A percentile compares a stretch with the other conserved stretches of the same genome.
These are phyloP conservation scores for Xylaria scruposa DNA, from an alignment of 495 filamentous ascomycete species.

Conservation along the genomic window DNA sequence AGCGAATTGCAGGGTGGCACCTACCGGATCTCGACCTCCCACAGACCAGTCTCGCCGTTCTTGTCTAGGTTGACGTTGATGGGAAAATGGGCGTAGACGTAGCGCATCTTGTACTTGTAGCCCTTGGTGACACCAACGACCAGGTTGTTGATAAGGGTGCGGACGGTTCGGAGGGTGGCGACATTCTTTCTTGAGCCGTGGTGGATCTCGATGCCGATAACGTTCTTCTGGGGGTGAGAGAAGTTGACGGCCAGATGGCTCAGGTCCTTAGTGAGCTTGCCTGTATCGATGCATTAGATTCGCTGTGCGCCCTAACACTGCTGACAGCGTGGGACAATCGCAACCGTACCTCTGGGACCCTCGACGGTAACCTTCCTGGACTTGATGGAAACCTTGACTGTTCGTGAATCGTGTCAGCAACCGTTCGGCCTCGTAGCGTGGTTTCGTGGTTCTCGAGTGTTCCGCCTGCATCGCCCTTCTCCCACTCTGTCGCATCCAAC, in stretches of 20 bases:
- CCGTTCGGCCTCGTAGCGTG: conserved; percentile 25
- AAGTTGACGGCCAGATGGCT: conserved; percentile 96
- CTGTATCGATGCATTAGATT: conserved; percentile 51
- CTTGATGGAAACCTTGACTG: conserved; percentile 96
- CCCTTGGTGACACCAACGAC: conserved; percentile 97
- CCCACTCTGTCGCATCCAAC: not conserved
- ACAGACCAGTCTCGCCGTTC: conserved; percentile 86
- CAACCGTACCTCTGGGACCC: conserved; percentile 77
- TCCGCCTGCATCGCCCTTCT: conserved; percentile 25
- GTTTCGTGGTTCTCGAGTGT: conserved; percentile 29
- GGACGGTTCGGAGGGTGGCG: conserved; percentile 96
- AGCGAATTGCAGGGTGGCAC: conserved; percentile 35
- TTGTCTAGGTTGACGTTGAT: conserved; percentile 99
- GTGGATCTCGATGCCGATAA: conserved; percentile 96
- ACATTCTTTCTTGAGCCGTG: conserved; percentile 97
- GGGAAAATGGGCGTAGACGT: conserved; percentile 99
- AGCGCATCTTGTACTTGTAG: conserved; percentile 99
- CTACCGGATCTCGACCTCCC: conserved; percentile 96
- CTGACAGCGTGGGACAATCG: not conserved
- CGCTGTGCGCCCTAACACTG: not conserved
- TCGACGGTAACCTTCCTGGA: conserved; percentile 94
- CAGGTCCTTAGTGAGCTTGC: conserved; percentile 95
- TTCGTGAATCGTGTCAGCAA: conserved; percentile 49
- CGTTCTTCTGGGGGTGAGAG: conserved; percentile 75
- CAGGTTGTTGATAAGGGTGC: conserved; percentile 95